Conservation (phyloP, 345 rosid genomes). For the Nasturtium officinale region DNA sequence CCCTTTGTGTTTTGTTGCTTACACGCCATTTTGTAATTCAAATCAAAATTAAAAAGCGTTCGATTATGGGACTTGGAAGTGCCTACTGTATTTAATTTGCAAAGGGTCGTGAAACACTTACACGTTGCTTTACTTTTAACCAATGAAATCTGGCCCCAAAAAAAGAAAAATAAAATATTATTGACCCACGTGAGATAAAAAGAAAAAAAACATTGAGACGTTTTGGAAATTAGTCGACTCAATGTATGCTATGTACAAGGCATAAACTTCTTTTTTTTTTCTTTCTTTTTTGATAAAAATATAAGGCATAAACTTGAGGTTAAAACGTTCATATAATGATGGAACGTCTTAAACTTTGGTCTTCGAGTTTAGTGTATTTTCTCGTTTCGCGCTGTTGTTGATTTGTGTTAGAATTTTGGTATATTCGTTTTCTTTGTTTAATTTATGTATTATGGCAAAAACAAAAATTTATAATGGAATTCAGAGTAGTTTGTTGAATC, state of each 20-base stretch:
- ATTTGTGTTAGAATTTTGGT: no score
- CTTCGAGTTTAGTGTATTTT: no score
- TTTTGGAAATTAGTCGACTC: not conserved
- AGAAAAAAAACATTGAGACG: not conserved
- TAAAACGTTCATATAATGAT: not conserved
- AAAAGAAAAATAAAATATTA: not conserved
- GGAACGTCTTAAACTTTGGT: not conserved
- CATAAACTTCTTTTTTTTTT: no score
- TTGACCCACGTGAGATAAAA: constrained; percentile 27
- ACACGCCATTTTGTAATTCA: not conserved
- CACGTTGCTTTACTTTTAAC: constrained; percentile 25
- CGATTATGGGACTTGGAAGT: constrained; percentile 17
- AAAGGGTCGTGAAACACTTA: not conserved
- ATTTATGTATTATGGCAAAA: no score
- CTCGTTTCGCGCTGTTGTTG: no score
- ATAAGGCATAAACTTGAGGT: not conserved
- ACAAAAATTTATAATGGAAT: no score
- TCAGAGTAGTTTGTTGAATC: not conserved
- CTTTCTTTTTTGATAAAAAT: no score
- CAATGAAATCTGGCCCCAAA: not conserved
- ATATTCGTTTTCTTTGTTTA: no score
- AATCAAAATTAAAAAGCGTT: not conserved
- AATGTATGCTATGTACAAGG: not conserved
- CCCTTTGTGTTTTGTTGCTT: constrained; percentile 23
- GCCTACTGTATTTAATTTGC: not conserved